Percentiles rank a stretch among this genome's conserved stretches.
Evolutionary conservation across 805 yeast genomes (phyloP).

Genomic region (Candida hungchunana): DNA sequence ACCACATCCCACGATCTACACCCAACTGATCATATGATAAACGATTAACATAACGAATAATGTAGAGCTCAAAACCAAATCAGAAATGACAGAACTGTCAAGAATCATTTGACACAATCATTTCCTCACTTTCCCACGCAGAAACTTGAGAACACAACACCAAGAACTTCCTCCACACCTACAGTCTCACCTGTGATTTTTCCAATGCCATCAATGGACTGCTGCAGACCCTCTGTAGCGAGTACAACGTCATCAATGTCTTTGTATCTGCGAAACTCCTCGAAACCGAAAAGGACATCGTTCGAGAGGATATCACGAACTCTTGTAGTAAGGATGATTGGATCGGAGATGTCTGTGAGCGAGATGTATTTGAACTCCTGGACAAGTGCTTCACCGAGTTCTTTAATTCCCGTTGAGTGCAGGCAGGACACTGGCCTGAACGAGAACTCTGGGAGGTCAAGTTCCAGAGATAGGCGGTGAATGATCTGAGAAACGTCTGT

Average conservation of each 20-base stretch:
- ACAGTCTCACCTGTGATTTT: conserved; percentile 86
- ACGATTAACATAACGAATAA: too few relatives aligned
- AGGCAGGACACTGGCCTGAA: conserved; percentile 56
- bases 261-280: conserved; percentile 51
- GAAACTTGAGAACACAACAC: conserved; percentile 85
- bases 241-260: conserved; percentile 66
- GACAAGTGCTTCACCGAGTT: conserved; percentile 40
- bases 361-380: conserved; percentile 45
- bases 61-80: too few relatives aligned
- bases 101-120: too few relatives aligned
- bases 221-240: conserved; percentile 71
- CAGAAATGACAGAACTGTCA: too few relatives aligned
- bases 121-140: conserved; percentile 97
- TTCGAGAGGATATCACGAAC: conserved; percentile 68
- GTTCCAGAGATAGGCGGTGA: conserved; percentile 20
- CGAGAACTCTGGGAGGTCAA: conserved; percentile 19
- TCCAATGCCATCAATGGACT: conserved; percentile 83
- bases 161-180: conserved; percentile 86
- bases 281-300: conserved; percentile 73
- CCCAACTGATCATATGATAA: too few relatives aligned
- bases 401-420: conserved; percentile 50
- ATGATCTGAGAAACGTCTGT: conserved; percentile 21
- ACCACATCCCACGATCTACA: too few relatives aligned
- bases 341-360: conserved; percentile 49
- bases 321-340: conserved; percentile 69